These are phyloP conservation scores for Grammothele lineata DNA, from an alignment of 768 basidiomycete genomes.

Conservation along the genomic window DNA sequence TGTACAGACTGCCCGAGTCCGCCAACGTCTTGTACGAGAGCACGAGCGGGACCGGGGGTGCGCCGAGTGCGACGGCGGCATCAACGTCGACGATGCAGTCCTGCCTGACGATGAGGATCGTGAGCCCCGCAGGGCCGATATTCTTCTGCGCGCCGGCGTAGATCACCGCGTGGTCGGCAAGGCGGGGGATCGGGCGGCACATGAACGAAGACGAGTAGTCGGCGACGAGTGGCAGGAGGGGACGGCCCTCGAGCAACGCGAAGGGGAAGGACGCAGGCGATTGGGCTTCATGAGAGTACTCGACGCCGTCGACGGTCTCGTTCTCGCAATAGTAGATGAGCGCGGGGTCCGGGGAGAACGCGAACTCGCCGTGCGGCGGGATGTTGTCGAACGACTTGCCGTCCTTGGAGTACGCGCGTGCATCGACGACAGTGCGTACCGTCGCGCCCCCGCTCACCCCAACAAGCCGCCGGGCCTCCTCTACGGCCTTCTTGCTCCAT, in stretches of 20 bases:
- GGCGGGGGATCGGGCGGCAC: slow-evolving; percentile 83
- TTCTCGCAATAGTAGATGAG: slow-evolving; percentile 99
- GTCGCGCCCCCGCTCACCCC: slow-evolving; percentile 33
- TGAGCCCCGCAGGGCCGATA: slow-evolving; percentile 89
- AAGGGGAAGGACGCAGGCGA: slow-evolving; percentile 77
- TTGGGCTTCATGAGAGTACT: slow-evolving; percentile 63
- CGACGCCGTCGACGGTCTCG: slow-evolving; percentile 95
- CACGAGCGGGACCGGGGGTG: slow-evolving; percentile 69
- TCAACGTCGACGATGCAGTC: slow-evolving; percentile 92
- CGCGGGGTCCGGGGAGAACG: slow-evolving; percentile 77
- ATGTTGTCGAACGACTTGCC: slow-evolving; percentile 75
- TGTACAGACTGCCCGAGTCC: slow-evolving; percentile 74
- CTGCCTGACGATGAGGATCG: slow-evolving; percentile 90
- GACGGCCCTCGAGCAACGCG: slow-evolving; percentile 53
- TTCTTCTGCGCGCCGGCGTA: slow-evolving; percentile 99
- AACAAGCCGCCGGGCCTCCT: slow-evolving; percentile 74
- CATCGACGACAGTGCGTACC: slow-evolving; percentile 71
- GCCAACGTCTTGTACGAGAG: slow-evolving; percentile 82
- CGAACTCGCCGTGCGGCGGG: slow-evolving; percentile 68
- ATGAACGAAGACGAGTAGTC: slow-evolving; percentile 98
- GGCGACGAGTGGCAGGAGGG: slow-evolving; percentile 78
- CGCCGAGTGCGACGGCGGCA: slow-evolving; percentile 68
- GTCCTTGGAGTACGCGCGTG: slow-evolving; percentile 55
- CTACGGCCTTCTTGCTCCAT: slow-evolving; percentile 84
- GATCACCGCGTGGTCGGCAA: slow-evolving; percentile 89